Base-by-base conservation (phyloP, 1,284 basidiomycete species). In the Leccinum insolens region DNA sequence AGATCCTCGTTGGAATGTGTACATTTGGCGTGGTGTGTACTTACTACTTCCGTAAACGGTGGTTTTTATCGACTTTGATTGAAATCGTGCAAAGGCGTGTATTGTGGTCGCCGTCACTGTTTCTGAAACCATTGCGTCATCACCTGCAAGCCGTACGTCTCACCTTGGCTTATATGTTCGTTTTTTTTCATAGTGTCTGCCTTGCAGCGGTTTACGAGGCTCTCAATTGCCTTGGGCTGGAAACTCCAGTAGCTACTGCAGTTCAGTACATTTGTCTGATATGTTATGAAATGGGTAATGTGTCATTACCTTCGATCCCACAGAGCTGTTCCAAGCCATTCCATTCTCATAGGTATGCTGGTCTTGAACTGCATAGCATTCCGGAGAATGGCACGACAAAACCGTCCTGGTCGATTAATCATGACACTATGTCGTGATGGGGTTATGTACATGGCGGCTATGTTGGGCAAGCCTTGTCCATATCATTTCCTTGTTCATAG, bases 371-470 rank as follows among this genome's bases (percentile, higher is more conserved):
- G 67, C 49, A 52, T 71, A 46, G 72, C 74, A 37, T 74, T 72
- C 39, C 22, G 31, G n/a, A 74, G 37, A 64, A 72, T 73, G 64
- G 68, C 34, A 62, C 61, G 39, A 20, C 67, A 69, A 14, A 68
- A 31, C 61, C 22, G 64, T 25, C 72, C 70, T 1, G 65, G 70
- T 52, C 67, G 12, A 39, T 17, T 74, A 2, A 52, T 71, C 44
- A 68, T 61, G 44, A 68, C 66, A 22, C 60, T 74, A 20, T 76
- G 75, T 63, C 67, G 71, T 12, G 75, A 74, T 14, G 75, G 73
- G 5, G 39, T 76, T 11, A 31, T 72, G 60, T 74, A 75, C n/a
- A 55, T 74, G 31, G 63, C 68, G 57, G 70, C 65, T 34, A 75
- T 75, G 14, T 20, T 68, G 22, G 37, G 72, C 65, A 60, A 67